Percentiles rank a stretch among this genome's conserved stretches.
Evolutionary conservation across 164 flowering plant species (phyloP).

Genomic region (Santalum album): DNA sequence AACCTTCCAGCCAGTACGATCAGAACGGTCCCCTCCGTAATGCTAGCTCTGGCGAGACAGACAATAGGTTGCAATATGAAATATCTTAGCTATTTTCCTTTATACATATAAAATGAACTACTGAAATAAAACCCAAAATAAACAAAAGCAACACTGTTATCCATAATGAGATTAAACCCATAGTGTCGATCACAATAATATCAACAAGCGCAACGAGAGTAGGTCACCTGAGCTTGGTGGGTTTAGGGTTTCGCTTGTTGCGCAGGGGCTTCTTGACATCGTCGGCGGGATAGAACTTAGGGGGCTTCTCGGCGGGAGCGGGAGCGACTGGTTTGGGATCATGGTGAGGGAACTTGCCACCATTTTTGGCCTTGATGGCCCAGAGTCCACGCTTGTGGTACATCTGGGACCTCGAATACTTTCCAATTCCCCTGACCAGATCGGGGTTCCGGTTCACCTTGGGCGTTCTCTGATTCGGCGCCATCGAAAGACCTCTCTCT

Average conservation of each 20-base stretch:
- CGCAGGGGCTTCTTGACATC: constrained; percentile 71
- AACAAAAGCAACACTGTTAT: neutral
- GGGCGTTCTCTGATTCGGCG: constrained; percentile 31
- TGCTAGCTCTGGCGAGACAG: constrained; percentile 39
- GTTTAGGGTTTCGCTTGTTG: constrained; percentile 60
- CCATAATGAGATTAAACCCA: neutral
- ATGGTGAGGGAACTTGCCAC: constrained; percentile 76
- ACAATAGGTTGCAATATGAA: too few relatives aligned
- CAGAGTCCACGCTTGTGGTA: constrained; percentile 90
- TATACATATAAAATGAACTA: too few relatives aligned
- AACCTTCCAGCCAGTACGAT: constrained; percentile 55
- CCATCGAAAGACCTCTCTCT: constrained; percentile 33
- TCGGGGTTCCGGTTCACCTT: constrained; percentile 49
- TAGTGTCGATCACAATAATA: neutral
- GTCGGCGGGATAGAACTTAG: constrained; percentile 88
- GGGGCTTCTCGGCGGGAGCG: constrained; percentile 36
- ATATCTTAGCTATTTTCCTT: too few relatives aligned
- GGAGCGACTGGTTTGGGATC: constrained; percentile 27
- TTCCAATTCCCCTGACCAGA: constrained; percentile 61
- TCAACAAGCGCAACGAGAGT: too few relatives aligned
- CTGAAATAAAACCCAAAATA: neutral
- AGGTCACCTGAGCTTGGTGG: constrained; percentile 58
- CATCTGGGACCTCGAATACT: constrained; percentile 66
- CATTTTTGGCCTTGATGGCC: constrained; percentile 95
- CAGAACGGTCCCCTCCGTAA: constrained; percentile 64